Conservation (phyloP, 768 basidiomycete genomes). For the Lentinula lateritia region DNA sequence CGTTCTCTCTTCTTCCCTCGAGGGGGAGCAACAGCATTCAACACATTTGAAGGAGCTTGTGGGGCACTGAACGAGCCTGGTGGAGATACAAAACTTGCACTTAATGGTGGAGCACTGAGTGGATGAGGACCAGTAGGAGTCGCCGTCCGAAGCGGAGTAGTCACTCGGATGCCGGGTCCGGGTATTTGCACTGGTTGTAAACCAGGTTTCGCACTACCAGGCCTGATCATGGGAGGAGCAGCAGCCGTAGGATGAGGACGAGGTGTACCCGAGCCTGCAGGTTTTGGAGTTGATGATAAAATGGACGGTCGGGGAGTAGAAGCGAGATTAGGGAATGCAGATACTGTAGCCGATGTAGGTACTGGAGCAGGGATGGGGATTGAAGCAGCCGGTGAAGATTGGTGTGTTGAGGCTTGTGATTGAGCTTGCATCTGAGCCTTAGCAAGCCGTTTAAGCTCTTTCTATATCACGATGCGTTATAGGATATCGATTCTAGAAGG, state of each 20-base stretch:
- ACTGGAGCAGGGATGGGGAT: conserved; percentile 19
- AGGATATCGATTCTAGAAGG: neutral
- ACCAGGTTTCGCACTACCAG: conserved; percentile 13
- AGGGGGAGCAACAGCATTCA: conserved; percentile 11
- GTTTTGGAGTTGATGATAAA: conserved; percentile 17
- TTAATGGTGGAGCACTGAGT: conserved; percentile 13
- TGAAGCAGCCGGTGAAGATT: conserved; percentile 16
- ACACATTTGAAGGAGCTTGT: conserved; percentile 11
- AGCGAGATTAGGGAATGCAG: conserved; percentile 24
- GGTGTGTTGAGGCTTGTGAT: conserved; percentile 13
- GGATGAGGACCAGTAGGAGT: conserved; percentile 13
- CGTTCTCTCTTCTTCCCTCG: conserved; percentile 16
- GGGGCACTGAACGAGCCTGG: conserved; percentile 8
- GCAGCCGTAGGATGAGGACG: conserved; percentile 20
- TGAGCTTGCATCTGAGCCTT: conserved; percentile 44
- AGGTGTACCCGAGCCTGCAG: conserved; percentile 21
- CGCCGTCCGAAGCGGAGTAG: conserved; percentile 10
- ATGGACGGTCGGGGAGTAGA: conserved; percentile 26
- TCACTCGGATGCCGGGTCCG: conserved; percentile 11
- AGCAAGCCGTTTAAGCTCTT: conserved; percentile 66
- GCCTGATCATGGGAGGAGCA: conserved; percentile 12
- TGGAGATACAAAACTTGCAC: conserved; percentile 8
- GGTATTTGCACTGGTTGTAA: conserved; percentile 19
- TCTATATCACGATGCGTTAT: conserved; percentile 32
- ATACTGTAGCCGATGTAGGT: conserved; percentile 19